Percentiles rank a stretch among this genome's conserved stretches.
phyloP scores from a whole-genome alignment of 108 stramenopile genomes.

The Discostella pseudostelligera region DNA sequence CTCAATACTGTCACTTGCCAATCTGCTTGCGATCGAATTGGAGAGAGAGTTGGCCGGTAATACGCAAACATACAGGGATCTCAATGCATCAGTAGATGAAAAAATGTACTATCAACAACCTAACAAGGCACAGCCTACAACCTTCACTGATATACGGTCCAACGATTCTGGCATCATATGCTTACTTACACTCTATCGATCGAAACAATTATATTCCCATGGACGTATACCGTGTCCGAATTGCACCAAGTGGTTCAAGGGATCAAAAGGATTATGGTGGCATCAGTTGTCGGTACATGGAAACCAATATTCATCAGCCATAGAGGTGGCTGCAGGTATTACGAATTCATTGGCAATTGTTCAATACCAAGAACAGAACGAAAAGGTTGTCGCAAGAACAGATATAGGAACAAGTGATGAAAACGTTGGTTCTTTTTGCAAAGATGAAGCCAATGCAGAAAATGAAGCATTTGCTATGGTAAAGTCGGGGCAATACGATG shows the following conservation, averaged over 20 bases:
- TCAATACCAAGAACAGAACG: conserved; percentile 29
- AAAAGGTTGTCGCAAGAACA: background rate
- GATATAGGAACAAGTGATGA: background rate
- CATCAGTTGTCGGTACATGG: conserved; percentile 69
- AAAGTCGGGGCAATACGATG: conserved; percentile 31
- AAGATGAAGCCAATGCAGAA: background rate
- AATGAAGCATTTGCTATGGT: conserved; percentile 40
- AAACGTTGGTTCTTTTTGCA: background rate
- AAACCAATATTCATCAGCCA: conserved; percentile 51
- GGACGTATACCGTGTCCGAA: conserved; percentile 72
- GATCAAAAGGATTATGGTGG: conserved; percentile 89
- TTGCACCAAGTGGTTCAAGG: conserved; percentile 78
- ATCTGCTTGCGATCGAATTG: conserved; percentile 37
- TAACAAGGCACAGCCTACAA: background rate
- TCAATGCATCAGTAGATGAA: background rate
- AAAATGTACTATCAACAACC: background rate
- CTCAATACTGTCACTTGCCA: conserved; percentile 53
- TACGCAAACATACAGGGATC: background rate
- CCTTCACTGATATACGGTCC: conserved; percentile 51
- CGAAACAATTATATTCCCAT: conserved; percentile 34
- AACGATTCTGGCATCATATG: conserved; percentile 68
- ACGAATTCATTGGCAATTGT: conserved; percentile 52
- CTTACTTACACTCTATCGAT: conserved; percentile 52
- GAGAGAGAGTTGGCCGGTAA: conserved; percentile 24
- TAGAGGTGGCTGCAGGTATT: conserved; percentile 47